Base-by-base conservation (phyloP, 441 rosid species). In the Croton setiger region DNA sequence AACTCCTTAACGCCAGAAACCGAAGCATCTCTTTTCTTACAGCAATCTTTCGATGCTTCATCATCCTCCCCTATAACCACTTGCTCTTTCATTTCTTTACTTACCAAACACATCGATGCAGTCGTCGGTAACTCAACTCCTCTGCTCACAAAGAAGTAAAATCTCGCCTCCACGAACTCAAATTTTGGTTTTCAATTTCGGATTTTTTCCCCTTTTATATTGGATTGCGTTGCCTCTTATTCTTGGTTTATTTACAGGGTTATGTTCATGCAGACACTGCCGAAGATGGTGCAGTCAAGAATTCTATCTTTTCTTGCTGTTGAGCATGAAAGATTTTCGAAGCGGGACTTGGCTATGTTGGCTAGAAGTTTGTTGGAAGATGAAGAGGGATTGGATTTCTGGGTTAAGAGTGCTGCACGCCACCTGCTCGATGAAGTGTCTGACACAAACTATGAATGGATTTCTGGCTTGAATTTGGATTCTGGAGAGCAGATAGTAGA, bases 1-100 rank as follows among this genome's bases (percentile, higher is more conserved):
- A 84, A 79, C 70, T 80, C 80, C 52, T 85, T 79, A 31, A 83
- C 89, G 5, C 88, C 96, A 23, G 98, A 89, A 70, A 70, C 82
- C 53, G 83, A 89, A 70, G 98, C 94, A 4, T 84, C 94, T 33
- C 76, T 81, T 21, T 89, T 89, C 92, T 51, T 92, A 31, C 82
- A 85, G n/a, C 80, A 77, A 39, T 80, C 87, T 37, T 87, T 84
- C 61, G 69, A 44, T 69, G 75, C 79, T 47, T 71, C 77, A 7
- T 65, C 87, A 53, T 64, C 86, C 10, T 36, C 67, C 45, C 84
- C 87, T n/a, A 76, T 88, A 55, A 85, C 83, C 76, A 75, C 90
- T 6, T 72, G 82, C 79, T 84, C 93, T 18, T 86, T 92, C 76
- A 65, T 92, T 72, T 80, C 87, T 21, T 57, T 92, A 63, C 89